These are phyloP conservation scores for Termitomyces titanicus DNA, from an alignment of 768 basidiomycete genomes.

Conservation along the genomic window DNA sequence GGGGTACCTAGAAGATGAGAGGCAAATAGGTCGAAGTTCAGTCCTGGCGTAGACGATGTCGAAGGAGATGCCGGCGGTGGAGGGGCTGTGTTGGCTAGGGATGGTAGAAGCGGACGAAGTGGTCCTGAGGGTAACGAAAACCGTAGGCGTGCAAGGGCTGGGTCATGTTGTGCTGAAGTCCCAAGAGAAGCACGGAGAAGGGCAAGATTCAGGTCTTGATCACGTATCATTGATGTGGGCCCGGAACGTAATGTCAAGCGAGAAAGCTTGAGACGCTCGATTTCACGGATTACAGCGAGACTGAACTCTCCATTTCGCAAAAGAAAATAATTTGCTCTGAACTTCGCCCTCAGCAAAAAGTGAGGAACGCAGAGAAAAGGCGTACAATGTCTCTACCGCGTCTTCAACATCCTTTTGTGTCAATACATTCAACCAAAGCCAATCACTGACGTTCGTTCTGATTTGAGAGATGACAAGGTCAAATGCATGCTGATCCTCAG, in stretches of 20 bases:
- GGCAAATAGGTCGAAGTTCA: conserved; percentile 54
- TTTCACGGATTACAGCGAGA: conserved; percentile 78
- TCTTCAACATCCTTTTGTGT: conserved; percentile 81
- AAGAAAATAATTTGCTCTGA: conserved; percentile 84
- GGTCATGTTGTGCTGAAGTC: conserved; percentile 84
- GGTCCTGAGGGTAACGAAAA: conserved; percentile 82
- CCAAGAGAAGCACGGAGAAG: conserved; percentile 85
- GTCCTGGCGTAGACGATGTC: conserved; percentile 24
- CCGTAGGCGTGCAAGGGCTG: conserved; percentile 65
- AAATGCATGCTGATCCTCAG: conserved; percentile 74
- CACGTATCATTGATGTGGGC: conserved; percentile 74
- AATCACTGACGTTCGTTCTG: conserved; percentile 82
- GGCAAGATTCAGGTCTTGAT: conserved; percentile 86
- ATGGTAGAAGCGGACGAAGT: conserved; percentile 75
- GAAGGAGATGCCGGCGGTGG: conserved; percentile 32
- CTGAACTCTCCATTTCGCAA: conserved; percentile 86
- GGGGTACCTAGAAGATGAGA: conserved; percentile 80
- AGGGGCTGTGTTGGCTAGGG: conserved; percentile 40
- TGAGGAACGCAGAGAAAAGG: conserved; percentile 5
- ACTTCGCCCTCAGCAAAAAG: conserved; percentile 6
- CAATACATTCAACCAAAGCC: conserved; percentile 89
- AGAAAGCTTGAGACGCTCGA: conserved; percentile 79
- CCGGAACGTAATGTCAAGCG: conserved; percentile 68
- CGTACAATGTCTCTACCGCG: conserved; percentile 82
- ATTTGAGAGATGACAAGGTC: conserved; percentile 73